phyloP scores from a whole-genome alignment of 371 early-diverging fungal genomes.

The Apophysomyces variabilis region DNA sequence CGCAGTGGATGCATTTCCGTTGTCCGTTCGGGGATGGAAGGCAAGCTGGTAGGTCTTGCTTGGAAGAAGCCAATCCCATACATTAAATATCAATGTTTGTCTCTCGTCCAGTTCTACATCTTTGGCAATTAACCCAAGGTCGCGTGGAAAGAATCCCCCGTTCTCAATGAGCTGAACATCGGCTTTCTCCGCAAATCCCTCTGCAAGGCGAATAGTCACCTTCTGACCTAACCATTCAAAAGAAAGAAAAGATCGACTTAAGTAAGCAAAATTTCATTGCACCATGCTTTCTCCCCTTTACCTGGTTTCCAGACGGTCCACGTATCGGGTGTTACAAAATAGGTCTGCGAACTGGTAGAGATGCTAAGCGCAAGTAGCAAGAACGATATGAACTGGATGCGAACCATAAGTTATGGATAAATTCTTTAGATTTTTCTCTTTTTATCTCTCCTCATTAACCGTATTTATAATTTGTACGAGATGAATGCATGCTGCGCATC shows the following conservation, averaged over 20 bases:
- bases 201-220: conserved; percentile 13
- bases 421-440: background rate
- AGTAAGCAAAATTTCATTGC: background rate
- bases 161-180: conserved; percentile 13
- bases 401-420: background rate
- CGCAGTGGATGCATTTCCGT: conserved; percentile 24
- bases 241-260: background rate
- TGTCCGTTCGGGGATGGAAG: conserved; percentile 15
- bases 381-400: background rate
- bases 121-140: conserved; percentile 18
- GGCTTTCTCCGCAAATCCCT: conserved; percentile 11
- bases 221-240: conserved; percentile 7
- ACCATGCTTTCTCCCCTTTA: background rate
- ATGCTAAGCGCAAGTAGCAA: background rate
- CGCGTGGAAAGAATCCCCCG: conserved; percentile 17
- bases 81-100: conserved; percentile 11
- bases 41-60: conserved; percentile 21
- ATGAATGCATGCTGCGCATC: no score
- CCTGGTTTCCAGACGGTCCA: conserved; percentile 22
- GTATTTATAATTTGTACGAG: background rate
- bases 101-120: conserved; percentile 14
- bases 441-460: background rate
- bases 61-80: conserved; percentile 23
- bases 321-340: conserved; percentile 12
- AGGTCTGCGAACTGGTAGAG: conserved; percentile 4